A percentile compares a stretch with the other conserved stretches of the same genome.
These are phyloP conservation scores for Colletotrichum lindemuthianum DNA, from an alignment of 2,329 filamentous ascomycete species.

Conservation along the genomic window DNA sequence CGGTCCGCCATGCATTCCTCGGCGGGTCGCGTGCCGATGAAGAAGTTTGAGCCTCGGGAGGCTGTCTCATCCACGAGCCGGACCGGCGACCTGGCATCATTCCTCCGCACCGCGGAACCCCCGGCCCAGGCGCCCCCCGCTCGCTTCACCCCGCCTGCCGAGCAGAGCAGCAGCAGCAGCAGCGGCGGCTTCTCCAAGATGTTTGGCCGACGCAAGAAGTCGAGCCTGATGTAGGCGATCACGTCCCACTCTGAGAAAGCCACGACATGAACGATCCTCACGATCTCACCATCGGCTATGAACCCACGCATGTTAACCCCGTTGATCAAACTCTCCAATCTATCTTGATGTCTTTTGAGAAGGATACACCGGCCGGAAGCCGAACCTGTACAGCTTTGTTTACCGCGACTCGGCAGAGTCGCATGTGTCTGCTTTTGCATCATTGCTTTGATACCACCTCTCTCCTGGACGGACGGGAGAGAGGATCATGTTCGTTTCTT, in stretches of 20 bases:
- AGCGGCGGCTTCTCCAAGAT: slow-evolving; percentile 56
- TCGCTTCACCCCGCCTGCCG: slow-evolving; percentile 38
- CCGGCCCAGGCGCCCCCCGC: slow-evolving; percentile 53
- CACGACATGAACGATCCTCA: slow-evolving; percentile 32
- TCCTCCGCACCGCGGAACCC: slow-evolving; percentile 75
- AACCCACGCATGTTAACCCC: slow-evolving; percentile 19
- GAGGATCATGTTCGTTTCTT: slow-evolving; percentile 28
- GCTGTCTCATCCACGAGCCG: slow-evolving; percentile 53
- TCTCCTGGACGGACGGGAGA: slow-evolving; percentile 16
- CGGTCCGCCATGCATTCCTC: slow-evolving; percentile 39
- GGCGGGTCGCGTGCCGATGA: slow-evolving; percentile 60
- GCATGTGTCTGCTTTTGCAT: slow-evolving; percentile 11
- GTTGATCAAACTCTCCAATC: slow-evolving; percentile 2
- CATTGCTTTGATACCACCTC: slow-evolving; percentile 33
- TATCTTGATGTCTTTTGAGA: slow-evolving; percentile 10
- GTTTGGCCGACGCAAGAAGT: slow-evolving; percentile 62
- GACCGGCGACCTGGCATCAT: slow-evolving; percentile 77
- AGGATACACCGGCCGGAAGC: slow-evolving; percentile 1
- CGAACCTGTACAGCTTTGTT: slow-evolving; percentile 1
- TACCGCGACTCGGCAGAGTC: slow-evolving; percentile 1
- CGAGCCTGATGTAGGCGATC: slow-evolving; percentile 43
- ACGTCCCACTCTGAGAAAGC: slow-evolving; percentile 18
- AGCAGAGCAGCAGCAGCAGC: slow-evolving; percentile 46
- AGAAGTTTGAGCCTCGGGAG: slow-evolving; percentile 67
- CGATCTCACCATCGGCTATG: slow-evolving; percentile 24